Evolutionary conservation across 2,329 filamentous ascomycete species (phyloP), one percentile per base, ranked within the genome.

Genomic region (Sodiomyces alkalinus): DNA sequence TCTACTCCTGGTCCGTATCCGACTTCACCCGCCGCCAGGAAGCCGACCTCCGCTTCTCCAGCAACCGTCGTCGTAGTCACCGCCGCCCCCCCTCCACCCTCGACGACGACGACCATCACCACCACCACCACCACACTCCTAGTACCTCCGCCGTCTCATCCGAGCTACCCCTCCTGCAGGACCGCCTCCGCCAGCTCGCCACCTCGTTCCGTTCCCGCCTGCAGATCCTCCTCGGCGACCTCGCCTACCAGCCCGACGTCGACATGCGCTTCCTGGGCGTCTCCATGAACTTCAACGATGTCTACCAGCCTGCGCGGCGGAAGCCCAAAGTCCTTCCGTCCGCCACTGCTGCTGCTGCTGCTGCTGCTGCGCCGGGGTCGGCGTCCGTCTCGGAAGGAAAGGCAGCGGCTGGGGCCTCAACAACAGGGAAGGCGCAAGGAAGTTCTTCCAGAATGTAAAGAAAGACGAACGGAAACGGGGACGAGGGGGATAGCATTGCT

Each of bases 281-380:
- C 26, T 81, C 90, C 22, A 96, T 98, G 83, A 98, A 96, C 55
- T 98, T 96, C 55, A 98, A 98, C 53, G 87, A 96, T 49, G 80
- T 92, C 16, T 96, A 96, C 52, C 71, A 81, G 52, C 80, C 82
- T 10, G 69, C 75, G 24, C 64, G 74, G 43, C 68, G 75, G 48
- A 74, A 74, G 54, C 56, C 65, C 33, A 64, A 59, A 51, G n/a
- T n/a, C n/a, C n/a, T n/a, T n/a, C 29, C 20, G 8, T 28, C 43
- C 5, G 36, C 40, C n/a, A n/a, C n/a, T n/a, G 9, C 38, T 33
- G 19, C n/a, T n/a, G n/a, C n/a, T n/a, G n/a, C n/a, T n/a, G n/a
- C n/a, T n/a, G n/a, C n/a, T n/a, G 34, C 42, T 6, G 39, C 42
- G 5, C 33, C 36, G 8, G 34, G 25, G 6, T 24, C 27, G 3